phyloP scores from a whole-genome alignment of 306 rosid genomes.

The Begonia loranthoides region DNA sequence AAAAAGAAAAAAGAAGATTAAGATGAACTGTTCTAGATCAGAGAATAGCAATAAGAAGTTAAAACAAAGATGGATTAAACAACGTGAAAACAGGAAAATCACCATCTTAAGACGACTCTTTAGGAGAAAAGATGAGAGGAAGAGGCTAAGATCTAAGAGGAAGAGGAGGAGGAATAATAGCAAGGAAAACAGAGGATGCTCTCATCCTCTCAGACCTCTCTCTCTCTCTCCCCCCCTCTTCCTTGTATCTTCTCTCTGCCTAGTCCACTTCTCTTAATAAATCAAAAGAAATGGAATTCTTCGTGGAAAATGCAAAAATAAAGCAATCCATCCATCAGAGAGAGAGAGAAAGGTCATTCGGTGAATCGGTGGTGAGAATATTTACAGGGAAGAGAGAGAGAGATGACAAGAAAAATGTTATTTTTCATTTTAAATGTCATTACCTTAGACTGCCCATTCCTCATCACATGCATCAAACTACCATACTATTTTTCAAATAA shows the following conservation, averaged over 20 bases:
- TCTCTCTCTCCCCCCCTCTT: conserved; percentile 24
- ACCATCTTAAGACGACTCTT: conserved; percentile 47
- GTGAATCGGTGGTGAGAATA: conserved; percentile 79
- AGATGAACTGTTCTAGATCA: conserved; percentile 27
- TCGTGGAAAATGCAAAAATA: conserved; percentile 28
- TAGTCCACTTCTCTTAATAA: conserved; percentile 63
- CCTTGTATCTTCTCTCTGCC: conserved; percentile 42
- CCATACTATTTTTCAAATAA: too few relatives aligned
- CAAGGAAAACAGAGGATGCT: conserved; percentile 78
- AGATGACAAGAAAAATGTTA: conserved; percentile 28
- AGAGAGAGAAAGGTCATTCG: conserved; percentile 46
- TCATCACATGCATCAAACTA: too few relatives aligned
- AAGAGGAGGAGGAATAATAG: conserved; percentile 22
- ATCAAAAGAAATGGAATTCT: conserved; percentile 57
- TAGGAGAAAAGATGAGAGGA: conserved; percentile 23
- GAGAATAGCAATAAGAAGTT: conserved; percentile 14
- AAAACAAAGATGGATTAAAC: conserved; percentile 12
- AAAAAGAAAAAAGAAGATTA: conserved; percentile 12
- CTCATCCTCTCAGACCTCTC: conserved; percentile 27
- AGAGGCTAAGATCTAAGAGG: conserved; percentile 42
- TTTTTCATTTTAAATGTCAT: conserved; percentile 6
- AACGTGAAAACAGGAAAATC: conserved; percentile 14
- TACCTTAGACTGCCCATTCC: too few relatives aligned
- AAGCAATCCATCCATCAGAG: conserved; percentile 19
- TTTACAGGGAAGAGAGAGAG: conserved; percentile 51